Evolutionary conservation across 768 basidiomycete species (phyloP).

Genomic region (Lactarius hengduanensis): DNA sequence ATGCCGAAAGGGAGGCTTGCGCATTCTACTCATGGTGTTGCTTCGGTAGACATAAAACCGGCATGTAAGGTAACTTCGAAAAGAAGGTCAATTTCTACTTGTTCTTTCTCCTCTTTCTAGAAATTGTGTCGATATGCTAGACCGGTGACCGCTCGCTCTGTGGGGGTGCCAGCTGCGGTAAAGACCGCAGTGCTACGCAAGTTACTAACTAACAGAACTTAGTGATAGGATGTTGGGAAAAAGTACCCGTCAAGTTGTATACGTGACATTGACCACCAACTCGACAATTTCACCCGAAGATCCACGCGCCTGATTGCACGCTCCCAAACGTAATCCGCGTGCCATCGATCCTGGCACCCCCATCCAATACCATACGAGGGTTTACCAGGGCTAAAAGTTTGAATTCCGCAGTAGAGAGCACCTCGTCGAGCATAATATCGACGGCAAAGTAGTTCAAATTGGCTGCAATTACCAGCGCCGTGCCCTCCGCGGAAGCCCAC

Average conservation of each 20-base stretch:
- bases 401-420: background rate
- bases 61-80: too few species aligned
- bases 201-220: background rate
- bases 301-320: constrained; percentile 17
- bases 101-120: too few species aligned
- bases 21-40: too few species aligned
- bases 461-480: constrained; percentile 14
- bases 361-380: constrained; percentile 3
- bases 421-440: constrained; percentile 1
- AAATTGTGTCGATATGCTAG: too few species aligned
- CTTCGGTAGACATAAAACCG: too few species aligned
- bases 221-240: too few species aligned
- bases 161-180: too few species aligned
- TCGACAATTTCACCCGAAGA: background rate
- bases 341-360: background rate
- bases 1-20: too few species aligned
- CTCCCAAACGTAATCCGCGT: background rate
- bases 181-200: background rate
- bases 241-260: background rate
- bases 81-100: too few species aligned
- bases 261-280: background rate
- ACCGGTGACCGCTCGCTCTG: too few species aligned
- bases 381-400: background rate
- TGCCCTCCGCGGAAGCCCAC: constrained; percentile 2
- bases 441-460: constrained; percentile 19